These are phyloP conservation scores for Dothidotthia symphoricarpi DNA, from an alignment of 2,329 filamentous ascomycete species.

Conservation along the genomic window DNA sequence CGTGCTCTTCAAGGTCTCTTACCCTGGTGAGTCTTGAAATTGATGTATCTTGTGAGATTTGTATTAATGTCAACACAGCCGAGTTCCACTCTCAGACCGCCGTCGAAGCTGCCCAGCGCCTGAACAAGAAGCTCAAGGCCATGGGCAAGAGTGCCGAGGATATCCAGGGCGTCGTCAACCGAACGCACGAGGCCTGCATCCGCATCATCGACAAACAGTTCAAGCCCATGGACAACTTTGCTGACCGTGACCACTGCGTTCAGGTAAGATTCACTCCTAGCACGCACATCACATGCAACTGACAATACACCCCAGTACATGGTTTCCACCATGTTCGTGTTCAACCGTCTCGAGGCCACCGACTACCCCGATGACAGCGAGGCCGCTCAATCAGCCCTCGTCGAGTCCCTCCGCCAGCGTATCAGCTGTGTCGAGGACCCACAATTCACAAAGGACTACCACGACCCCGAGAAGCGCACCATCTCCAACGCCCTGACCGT, in stretches of 20 bases:
- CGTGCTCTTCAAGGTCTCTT: conserved; percentile 99
- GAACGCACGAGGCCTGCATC: conserved; percentile 96
- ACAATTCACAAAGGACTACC: conserved; percentile 92
- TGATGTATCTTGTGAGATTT: neutral
- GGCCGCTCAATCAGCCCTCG: conserved; percentile 82
- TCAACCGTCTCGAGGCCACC: conserved; percentile 85
- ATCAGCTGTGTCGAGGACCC: conserved; percentile 97
- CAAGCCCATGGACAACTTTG: conserved; percentile 99
- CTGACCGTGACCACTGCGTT: conserved; percentile 98
- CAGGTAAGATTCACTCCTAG: conserved; percentile 54
- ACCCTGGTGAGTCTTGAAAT: conserved; percentile 66
- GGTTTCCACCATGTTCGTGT: conserved; percentile 93
- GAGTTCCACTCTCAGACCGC: conserved; percentile 99
- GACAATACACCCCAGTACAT: conserved; percentile 65
- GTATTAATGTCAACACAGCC: conserved; percentile 49
- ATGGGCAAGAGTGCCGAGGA: conserved; percentile 89
- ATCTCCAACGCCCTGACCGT: conserved; percentile 97
- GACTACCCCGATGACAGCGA: conserved; percentile 94
- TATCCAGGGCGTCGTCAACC: conserved; percentile 85
- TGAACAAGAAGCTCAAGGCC: conserved; percentile 77
- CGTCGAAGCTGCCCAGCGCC: conserved; percentile 87
- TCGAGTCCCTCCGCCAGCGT: conserved; percentile 88
- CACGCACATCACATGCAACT: conserved; percentile 11
- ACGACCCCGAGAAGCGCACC: conserved; percentile 86
- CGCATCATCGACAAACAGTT: conserved; percentile 99